phyloP scores from a whole-genome alignment of 441 rosid species.

The Theobroma grandiflorum region DNA sequence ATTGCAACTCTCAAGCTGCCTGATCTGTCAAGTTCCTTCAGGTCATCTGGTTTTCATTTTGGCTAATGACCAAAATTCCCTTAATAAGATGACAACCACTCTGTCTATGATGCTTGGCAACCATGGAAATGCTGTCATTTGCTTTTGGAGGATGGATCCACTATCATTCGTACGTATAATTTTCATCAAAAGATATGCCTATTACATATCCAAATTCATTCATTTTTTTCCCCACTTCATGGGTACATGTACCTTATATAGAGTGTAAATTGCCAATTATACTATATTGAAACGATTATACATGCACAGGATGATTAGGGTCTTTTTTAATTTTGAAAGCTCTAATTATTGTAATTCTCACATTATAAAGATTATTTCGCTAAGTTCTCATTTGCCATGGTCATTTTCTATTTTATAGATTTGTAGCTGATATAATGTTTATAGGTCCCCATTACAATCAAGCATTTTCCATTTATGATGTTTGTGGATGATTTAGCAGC shows the following conservation, averaged over 20 bases:
- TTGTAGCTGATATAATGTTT: background rate
- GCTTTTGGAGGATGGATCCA: slow-evolving; percentile 28
- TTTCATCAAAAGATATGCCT: slow-evolving; percentile 24
- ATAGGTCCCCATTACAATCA: background rate
- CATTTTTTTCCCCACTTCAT: slow-evolving; percentile 41
- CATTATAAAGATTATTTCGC: background rate
- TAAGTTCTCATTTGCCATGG: background rate
- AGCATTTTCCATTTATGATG: background rate
- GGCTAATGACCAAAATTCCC: slow-evolving; percentile 48
- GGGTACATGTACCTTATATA: slow-evolving; percentile 40
- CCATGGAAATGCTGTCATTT: slow-evolving; percentile 21
- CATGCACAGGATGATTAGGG: background rate
- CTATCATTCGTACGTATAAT: slow-evolving; percentile 27
- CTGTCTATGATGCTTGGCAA: slow-evolving; percentile 16
- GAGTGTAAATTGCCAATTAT: slow-evolving; percentile 42
- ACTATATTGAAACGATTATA: slow-evolving; percentile 23
- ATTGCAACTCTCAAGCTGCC: slow-evolving; percentile 75
- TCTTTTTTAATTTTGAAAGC: background rate
- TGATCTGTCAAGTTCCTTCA: slow-evolving; percentile 63
- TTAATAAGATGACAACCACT: slow-evolving; percentile 23
- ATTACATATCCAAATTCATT: slow-evolving; percentile 46
- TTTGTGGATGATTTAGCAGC: background rate
- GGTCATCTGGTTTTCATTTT: slow-evolving; percentile 83
- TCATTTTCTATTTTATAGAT: background rate
- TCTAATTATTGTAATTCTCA: background rate